Percentiles rank a stretch among this genome's conserved stretches.
Conservation (phyloP, 1,139 yeast genomes). For the Hyphopichia burtonii region DNA sequence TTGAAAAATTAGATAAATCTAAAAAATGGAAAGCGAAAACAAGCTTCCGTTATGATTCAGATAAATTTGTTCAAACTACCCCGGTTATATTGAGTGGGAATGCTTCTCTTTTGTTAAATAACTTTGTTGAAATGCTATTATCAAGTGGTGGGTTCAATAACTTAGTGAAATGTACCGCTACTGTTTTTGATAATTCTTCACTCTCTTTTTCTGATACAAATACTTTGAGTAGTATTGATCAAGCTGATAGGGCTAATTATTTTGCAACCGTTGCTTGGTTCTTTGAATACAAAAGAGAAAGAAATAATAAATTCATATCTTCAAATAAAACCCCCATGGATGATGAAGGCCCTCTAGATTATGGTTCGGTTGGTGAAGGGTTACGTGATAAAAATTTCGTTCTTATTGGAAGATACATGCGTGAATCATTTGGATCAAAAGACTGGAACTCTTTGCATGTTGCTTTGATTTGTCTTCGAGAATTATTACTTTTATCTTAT, state of each 20-base stretch:
- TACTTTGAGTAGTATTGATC: conserved; percentile 37
- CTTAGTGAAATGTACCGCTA: conserved; percentile 53
- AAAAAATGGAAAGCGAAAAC: conserved; percentile 63
- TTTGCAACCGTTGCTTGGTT: conserved; percentile 75
- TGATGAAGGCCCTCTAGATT: conserved; percentile 37
- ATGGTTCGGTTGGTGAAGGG: conserved; percentile 65
- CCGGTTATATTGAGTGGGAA: conserved; percentile 31
- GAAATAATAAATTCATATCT: conserved; percentile 7
- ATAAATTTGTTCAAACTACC: conserved; percentile 29
- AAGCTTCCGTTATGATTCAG: conserved; percentile 45
- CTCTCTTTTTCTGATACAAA: conserved; percentile 25
- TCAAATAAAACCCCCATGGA: conserved; percentile 4
- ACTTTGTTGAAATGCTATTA: conserved; percentile 54
- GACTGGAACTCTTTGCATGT: conserved; percentile 66
- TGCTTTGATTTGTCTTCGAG: conserved; percentile 66
- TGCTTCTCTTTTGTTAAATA: conserved; percentile 34
- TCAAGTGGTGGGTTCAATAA: conserved; percentile 77
- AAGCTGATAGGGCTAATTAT: conserved; percentile 46
- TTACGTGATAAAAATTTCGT: conserved; percentile 66
- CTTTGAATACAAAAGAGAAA: conserved; percentile 36
- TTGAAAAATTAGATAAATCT: conserved; percentile 61
- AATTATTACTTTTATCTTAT: conserved; percentile 56
- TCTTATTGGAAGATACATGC: conserved; percentile 55
- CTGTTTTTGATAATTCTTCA: conserved; percentile 24
- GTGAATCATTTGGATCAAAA: conserved; percentile 50